Evolutionary conservation across 2,329 filamentous ascomycete genomes (phyloP).

Genomic region (Pseudocercospora eumusae): DNA sequence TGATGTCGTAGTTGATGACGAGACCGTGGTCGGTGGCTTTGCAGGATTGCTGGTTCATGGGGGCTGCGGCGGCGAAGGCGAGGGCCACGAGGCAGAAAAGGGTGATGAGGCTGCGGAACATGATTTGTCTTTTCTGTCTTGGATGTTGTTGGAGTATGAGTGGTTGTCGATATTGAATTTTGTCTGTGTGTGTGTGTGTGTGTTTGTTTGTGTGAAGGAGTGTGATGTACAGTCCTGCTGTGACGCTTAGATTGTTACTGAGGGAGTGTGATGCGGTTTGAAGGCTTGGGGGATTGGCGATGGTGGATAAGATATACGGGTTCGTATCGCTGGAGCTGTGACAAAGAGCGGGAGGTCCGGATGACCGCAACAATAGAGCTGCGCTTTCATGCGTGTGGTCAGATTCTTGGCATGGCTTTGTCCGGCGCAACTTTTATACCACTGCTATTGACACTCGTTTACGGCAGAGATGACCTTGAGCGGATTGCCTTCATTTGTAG

Average conservation of each 20-base stretch:
- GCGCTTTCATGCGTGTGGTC: not conserved
- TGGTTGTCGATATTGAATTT: not conserved
- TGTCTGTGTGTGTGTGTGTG: not conserved
- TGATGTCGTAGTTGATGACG: slow-evolving; percentile 4
- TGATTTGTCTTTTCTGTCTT: not conserved
- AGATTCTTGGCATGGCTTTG: not conserved
- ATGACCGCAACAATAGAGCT: not conserved
- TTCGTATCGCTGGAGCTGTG: not conserved
- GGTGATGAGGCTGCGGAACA: not conserved
- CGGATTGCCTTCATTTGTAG: not conserved
- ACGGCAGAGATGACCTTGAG: not conserved
- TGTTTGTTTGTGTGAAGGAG: not conserved
- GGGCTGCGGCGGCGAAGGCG: not conserved
- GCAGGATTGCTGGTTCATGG: slow-evolving; percentile 8
- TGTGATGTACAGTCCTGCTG: not conserved
- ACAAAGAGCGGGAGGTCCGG: not conserved
- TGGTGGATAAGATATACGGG: not conserved
- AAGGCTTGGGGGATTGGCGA: not conserved
- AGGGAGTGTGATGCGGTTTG: not conserved
- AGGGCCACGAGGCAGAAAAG: not conserved
- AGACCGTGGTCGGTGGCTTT: not conserved
- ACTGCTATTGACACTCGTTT: not conserved
- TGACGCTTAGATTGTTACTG: not conserved
- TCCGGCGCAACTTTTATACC: not conserved
- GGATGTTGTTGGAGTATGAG: not conserved